Evolutionary conservation across 768 basidiomycete genomes (phyloP).

Genomic region (Mrakia frigida): DNA sequence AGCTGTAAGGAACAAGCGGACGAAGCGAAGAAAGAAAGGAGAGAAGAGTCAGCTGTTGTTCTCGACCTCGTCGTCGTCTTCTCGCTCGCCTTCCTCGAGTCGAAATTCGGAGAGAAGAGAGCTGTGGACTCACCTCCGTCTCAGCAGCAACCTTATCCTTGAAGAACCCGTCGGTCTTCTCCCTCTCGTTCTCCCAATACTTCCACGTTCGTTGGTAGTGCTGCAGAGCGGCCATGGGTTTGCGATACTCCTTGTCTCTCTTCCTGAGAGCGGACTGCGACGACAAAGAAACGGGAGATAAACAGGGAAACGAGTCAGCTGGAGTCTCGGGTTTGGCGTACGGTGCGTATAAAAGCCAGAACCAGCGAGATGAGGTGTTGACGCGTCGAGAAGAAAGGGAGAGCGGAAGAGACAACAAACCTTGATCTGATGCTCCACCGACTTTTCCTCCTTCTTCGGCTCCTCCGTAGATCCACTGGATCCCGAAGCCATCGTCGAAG

Average conservation of each 20-base stretch:
- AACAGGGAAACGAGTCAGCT: background rate
- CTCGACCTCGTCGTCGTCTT: too few relatives aligned
- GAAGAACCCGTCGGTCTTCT: background rate
- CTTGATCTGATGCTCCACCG: background rate
- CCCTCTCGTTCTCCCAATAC: slow-evolving; percentile 3
- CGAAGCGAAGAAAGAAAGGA: background rate
- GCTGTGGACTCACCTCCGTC: background rate
- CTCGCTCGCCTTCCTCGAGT: too few relatives aligned
- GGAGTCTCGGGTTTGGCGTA: too few relatives aligned
- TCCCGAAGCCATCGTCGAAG: background rate
- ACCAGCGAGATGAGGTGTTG: too few relatives aligned
- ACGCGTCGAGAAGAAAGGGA: background rate
- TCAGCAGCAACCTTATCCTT: slow-evolving; percentile 1
- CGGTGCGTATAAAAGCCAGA: too few relatives aligned
- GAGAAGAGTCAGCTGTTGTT: too few relatives aligned
- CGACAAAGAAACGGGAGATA: too few relatives aligned
- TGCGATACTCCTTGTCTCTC: background rate
- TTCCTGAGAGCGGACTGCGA: background rate
- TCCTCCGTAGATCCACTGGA: background rate
- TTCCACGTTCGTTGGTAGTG: background rate
- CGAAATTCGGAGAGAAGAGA: background rate
- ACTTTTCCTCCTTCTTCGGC: background rate
- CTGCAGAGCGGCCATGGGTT: background rate
- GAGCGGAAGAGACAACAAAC: background rate
- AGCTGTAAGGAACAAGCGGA: too few relatives aligned